Conservation (phyloP, 352 stramenopile genomes). For the Pythium graminicola region DNA sequence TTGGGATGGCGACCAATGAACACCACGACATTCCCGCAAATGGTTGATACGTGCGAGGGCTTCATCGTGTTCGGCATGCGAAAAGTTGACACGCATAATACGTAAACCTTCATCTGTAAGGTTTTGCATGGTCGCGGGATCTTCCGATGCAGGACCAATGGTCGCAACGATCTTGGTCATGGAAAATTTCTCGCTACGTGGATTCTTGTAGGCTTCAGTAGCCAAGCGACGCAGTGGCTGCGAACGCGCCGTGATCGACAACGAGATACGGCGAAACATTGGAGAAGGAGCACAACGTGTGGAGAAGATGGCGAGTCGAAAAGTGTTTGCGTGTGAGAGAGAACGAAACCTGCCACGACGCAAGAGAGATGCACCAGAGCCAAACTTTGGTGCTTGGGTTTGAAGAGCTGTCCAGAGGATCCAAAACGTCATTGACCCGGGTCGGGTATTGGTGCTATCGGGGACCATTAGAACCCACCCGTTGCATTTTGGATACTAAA, state of each 20-base stretch:
- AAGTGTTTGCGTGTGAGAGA: conserved; percentile 14
- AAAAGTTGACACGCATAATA: conserved; percentile 95
- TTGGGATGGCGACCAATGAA: conserved; percentile 57
- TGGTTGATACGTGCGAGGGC: conserved; percentile 71
- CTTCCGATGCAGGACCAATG: conserved; percentile 85
- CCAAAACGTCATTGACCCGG: too few species aligned
- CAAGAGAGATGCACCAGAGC: too few species aligned
- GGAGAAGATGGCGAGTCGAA: conserved; percentile 9
- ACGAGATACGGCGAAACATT: conserved; percentile 20
- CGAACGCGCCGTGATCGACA: conserved; percentile 9
- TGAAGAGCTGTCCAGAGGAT: too few species aligned
- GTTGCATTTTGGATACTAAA: too few species aligned
- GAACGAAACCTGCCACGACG: too few species aligned
- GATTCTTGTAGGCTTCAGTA: conserved; percentile 63
- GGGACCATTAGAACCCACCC: too few species aligned
- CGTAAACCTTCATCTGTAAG: conserved; percentile 85
- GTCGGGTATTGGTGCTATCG: too few species aligned
- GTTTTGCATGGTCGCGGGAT: conserved; percentile 66
- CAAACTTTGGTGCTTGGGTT: conserved; percentile 22
- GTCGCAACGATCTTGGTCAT: conserved; percentile 94
- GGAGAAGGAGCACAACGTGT: neutral
- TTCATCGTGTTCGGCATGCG: conserved; percentile 89
- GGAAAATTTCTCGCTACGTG: conserved; percentile 75
- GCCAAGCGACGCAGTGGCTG: conserved; percentile 18
- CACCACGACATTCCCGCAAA: conserved; percentile 66